Conservation (phyloP, 2,329 filamentous ascomycete species). For the Calonectria fujianensis region DNA sequence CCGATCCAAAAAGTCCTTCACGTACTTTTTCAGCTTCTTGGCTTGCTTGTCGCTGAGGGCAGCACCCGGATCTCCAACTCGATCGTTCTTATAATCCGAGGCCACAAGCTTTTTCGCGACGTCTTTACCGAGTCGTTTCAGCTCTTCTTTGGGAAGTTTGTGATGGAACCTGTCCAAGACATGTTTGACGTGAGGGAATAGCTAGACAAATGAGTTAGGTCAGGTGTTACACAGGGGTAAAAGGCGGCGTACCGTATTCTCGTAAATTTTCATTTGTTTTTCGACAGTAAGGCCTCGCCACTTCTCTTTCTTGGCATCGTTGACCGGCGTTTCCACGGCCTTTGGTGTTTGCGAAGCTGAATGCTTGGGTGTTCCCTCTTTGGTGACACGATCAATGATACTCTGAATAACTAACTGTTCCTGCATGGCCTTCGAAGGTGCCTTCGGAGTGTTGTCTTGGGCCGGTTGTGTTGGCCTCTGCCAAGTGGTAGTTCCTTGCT, state of each 20-base stretch:
- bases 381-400: slow-evolving; percentile 89
- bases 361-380: slow-evolving; percentile 73
- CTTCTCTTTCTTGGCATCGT: slow-evolving; percentile 79
- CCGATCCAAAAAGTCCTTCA: slow-evolving; percentile 90
- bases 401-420: slow-evolving; percentile 86
- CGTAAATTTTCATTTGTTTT: slow-evolving; percentile 96
- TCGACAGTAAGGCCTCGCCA: slow-evolving; percentile 83
- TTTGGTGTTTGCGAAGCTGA: slow-evolving; percentile 79
- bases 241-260: slow-evolving; percentile 84
- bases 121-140: slow-evolving; percentile 78
- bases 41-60: slow-evolving; percentile 84
- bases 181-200: slow-evolving; percentile 89
- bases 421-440: slow-evolving; percentile 77
- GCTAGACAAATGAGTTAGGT: slow-evolving; percentile 67
- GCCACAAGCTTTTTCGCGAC: slow-evolving; percentile 92
- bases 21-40: slow-evolving; percentile 88
- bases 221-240: neutral
- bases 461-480: slow-evolving; percentile 83
- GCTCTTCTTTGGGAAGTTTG: slow-evolving; percentile 87
- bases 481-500: slow-evolving; percentile 87
- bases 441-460: slow-evolving; percentile 77
- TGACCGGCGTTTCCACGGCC: slow-evolving; percentile 71
- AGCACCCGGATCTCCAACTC: slow-evolving; percentile 87
- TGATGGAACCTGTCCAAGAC: slow-evolving; percentile 91
- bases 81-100: slow-evolving; percentile 92